Percentiles rank a stretch among this genome's conserved stretches.
phyloP scores from a whole-genome alignment of 371 early-diverging fungal genomes.

The Mucor circinelloides region DNA sequence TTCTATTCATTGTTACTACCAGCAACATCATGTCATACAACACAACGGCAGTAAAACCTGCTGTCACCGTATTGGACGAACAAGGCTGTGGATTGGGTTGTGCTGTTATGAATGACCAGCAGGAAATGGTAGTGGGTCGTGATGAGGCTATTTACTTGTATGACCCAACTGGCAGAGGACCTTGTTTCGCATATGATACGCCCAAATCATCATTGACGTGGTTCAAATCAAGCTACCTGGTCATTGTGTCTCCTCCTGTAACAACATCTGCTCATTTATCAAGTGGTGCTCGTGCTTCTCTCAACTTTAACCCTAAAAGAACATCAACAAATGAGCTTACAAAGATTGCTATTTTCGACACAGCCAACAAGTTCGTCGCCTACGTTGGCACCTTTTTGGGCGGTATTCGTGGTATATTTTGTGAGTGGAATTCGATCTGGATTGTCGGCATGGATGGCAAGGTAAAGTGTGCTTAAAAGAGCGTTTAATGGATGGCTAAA shows the following conservation, averaged over 20 bases:
- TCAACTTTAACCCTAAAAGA: constrained; percentile 33
- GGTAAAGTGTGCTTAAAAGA: constrained; percentile 37
- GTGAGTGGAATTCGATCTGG: constrained; percentile 92
- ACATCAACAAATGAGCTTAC: constrained; percentile 48
- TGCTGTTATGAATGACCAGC: constrained; percentile 71
- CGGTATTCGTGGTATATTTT: constrained; percentile 69
- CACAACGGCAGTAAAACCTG: constrained; percentile 60
- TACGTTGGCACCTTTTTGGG: constrained; percentile 75
- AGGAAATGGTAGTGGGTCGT: constrained; percentile 83
- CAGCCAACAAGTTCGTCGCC: constrained; percentile 88
- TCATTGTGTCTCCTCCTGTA: constrained; percentile 71
- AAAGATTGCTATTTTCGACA: constrained; percentile 88
- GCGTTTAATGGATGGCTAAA: not conserved
- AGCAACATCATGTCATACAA: constrained; percentile 68
- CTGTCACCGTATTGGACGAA: constrained; percentile 72
- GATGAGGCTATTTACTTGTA: constrained; percentile 94
- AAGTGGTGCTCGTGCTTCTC: constrained; percentile 32
- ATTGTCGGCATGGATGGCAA: constrained; percentile 81
- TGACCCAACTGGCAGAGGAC: constrained; percentile 89
- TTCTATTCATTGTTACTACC: constrained; percentile 77
- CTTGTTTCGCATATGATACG: constrained; percentile 89
- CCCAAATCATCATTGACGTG: constrained; percentile 75
- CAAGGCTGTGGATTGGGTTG: constrained; percentile 84
- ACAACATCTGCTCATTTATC: constrained; percentile 50
- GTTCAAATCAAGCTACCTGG: constrained; percentile 77